Base-by-base conservation (phyloP, 257 asterid species). In the Paraleonurus japonicus region DNA sequence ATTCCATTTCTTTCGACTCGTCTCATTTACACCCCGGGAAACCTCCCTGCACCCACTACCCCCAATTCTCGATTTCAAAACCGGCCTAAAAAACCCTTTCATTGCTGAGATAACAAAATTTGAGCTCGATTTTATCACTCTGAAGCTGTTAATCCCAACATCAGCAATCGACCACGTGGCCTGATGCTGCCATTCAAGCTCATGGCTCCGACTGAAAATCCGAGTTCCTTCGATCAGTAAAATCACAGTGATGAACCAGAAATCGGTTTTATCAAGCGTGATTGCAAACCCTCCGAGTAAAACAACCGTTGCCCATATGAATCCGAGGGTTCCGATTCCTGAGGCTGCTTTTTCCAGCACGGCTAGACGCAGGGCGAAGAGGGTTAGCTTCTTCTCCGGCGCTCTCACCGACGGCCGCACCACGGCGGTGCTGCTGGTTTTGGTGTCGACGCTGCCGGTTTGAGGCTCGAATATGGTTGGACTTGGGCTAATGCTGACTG, bases 151-250 rank as follows among this genome's bases (percentile, higher is more conserved):
- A 76, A 88, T 85, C 24, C 98, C 96, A 3, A 77, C 90, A 15
- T 80, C 90, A 7, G 98, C 24, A 19, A 95, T 66, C 17, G 90
- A 79, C 97, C 96, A 95, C 4, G 98, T 88, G 50, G 97, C 85
- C 13, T 91, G 96, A 32, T 95, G 99, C 78, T 95, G 99, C 95
- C 95, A 92, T 55, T 92, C 99, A 17, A 92, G 95, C 92, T 95
- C 99, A 12, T 75, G 96, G 64, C 96, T 95, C 22, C 99, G 59
- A 81, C 99, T 89, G 71, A 91, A 92, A 4, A 95, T 92, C 6
- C 98, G 60, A 0, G 98, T 78, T 1, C 96, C 92, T 55, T 95
- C 98, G 24, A 87, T 89, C 7, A 92, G 26, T 15, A 95, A 80
- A 30, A 95, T 92, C 1, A 84, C 77, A 0, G 98, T 95, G 23